Conservation (phyloP, 805 yeast genomes). For the Candida dendrica region DNA sequence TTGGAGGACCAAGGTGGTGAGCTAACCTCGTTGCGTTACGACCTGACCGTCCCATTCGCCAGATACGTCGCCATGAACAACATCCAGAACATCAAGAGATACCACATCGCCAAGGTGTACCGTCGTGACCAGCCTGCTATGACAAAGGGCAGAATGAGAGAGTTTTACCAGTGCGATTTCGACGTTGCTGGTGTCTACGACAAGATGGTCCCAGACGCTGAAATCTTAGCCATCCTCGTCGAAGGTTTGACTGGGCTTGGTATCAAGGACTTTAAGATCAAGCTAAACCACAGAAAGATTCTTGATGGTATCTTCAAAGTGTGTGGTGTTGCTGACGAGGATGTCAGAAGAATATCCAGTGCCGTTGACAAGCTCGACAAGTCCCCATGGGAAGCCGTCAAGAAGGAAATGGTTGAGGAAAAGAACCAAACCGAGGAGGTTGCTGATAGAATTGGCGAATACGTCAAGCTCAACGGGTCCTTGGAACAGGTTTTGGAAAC, state of each 20-base stretch:
- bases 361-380: conserved; percentile 97
- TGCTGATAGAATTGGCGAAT: conserved; percentile 89
- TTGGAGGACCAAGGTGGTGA: conserved; percentile 99
- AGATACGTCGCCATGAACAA: conserved; percentile 95
- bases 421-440: conserved; percentile 87
- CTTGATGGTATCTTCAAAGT: conserved; percentile 93
- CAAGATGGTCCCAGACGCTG: conserved; percentile 94
- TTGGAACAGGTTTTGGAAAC: conserved; percentile 50
- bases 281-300: conserved; percentile 91
- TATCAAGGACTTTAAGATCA: conserved; percentile 81
- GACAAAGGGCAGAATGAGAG: conserved; percentile 99
- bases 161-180: conserved; percentile 97
- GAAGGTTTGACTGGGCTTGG: conserved; percentile 84
- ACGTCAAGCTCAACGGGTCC: conserved; percentile 80
- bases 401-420: conserved; percentile 85
- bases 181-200: conserved; percentile 94
- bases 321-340: conserved; percentile 91
- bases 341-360: conserved; percentile 85
- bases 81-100: conserved; percentile 82
- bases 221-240: conserved; percentile 69
- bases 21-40: conserved; percentile 89
- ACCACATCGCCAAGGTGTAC: conserved; percentile 96
- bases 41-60: conserved; percentile 97
- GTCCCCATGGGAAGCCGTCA: conserved; percentile 91
- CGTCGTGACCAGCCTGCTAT: conserved; percentile 99